Evolutionary conservation across 495 filamentous ascomycete genomes (phyloP), one percentile per base, ranked within the genome.

Genomic region (Echria macrotheca): DNA sequence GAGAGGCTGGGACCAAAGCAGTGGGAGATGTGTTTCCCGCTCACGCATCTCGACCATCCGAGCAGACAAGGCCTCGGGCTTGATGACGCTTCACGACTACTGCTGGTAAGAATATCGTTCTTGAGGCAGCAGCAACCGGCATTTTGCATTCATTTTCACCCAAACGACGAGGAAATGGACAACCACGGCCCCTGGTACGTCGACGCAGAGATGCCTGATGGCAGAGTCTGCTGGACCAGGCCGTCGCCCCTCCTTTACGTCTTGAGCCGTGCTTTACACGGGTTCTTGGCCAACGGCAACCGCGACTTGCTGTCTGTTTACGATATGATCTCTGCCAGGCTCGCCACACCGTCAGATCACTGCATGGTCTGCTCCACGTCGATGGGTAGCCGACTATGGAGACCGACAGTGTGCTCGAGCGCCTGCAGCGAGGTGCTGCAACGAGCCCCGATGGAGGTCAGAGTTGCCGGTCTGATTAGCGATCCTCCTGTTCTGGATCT

Each of bases 41-140:
- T 55, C 12, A 47, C 15, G 14, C 15, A 41, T 5, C 31, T 55
- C 41, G 31, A 12, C 15, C n/a, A 32, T 12, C 52, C 40, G 21
- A 46, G 28, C 3, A 45, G 23, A 22, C 47, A 22, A 35, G 10
- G 36, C 6, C 12, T 41, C 12, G 52, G 47, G n/a, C 50, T 55
- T 26, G 46, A 47, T 19, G 23, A 31, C 9, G 15, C 47, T 2
- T 39, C 46, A 3, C 52, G 52, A 4, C 19, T 55, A 15, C 33
- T 55, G 6, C 46, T 55, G 5, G 52, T 55, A 25, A 55, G 52
- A 28, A 33, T 55, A 26, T 50, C 46, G n/a, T 35, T 47, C 14
- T 15, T 39, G 19, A 45, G 40, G 8, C 52, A 46, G 15, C 52
- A n/a, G n/a, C n/a, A 45, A 26, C 52, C 52, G 12, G 31, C 46